Conservation (phyloP, 768 basidiomycete genomes). For the Kwoniella dejecticola region DNA sequence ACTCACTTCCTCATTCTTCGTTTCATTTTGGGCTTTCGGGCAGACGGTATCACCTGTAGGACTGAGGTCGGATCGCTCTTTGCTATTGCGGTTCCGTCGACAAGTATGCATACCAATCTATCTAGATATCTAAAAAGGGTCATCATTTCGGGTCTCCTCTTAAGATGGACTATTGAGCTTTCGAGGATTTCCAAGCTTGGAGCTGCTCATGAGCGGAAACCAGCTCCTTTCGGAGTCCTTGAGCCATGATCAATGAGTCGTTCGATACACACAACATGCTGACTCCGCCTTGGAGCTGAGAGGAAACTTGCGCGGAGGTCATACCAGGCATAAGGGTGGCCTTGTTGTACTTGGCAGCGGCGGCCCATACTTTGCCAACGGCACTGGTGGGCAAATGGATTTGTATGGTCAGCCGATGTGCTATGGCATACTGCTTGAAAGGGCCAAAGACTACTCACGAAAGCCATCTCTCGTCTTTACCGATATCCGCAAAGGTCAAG, state of each 20-base stretch:
- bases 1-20: too few relatives aligned
- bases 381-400: not conserved
- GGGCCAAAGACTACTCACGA: too few relatives aligned
- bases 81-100: too few relatives aligned
- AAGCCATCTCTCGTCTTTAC: not conserved
- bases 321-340: slow-evolving; percentile 13
- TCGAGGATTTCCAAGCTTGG: not conserved
- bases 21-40: too few relatives aligned
- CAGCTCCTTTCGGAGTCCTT: slow-evolving; percentile 6
- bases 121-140: too few relatives aligned
- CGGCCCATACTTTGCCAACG: not conserved
- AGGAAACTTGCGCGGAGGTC: slow-evolving; percentile 3
- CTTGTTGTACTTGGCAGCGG: slow-evolving; percentile 3
- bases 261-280: slow-evolving; percentile 13
- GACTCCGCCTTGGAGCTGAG: slow-evolving; percentile 1
- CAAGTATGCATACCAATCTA: too few relatives aligned
- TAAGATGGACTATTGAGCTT: too few relatives aligned
- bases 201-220: slow-evolving; percentile 5
- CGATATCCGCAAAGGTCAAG: not conserved
- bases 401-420: not conserved
- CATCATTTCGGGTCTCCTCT: too few relatives aligned
- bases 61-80: too few relatives aligned
- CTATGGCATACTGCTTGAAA: too few relatives aligned
- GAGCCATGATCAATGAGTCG: slow-evolving; percentile 7
- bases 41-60: too few relatives aligned